Percentiles rank a stretch among this genome's conserved stretches.
Evolutionary conservation across 768 basidiomycete species (phyloP).

Genomic region (Clitopilus hobsonii): DNA sequence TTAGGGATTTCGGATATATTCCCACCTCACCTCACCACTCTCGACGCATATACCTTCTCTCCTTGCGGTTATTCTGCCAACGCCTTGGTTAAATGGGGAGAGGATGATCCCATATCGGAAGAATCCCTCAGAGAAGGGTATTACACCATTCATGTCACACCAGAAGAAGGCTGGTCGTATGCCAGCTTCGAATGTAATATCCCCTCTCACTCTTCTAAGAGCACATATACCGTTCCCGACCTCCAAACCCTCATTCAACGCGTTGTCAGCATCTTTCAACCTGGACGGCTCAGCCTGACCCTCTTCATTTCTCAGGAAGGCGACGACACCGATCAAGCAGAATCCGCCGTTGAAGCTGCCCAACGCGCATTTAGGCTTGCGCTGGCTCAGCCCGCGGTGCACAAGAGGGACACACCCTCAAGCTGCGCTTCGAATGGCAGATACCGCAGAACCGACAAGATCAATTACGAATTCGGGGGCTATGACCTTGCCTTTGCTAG

Average conservation of each 20-base stretch:
- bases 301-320: slow-evolving; percentile 79
- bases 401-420: slow-evolving; percentile 1
- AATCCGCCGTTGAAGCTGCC: slow-evolving; percentile 61
- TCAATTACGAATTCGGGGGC: slow-evolving; percentile 95
- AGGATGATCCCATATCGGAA: slow-evolving; percentile 14
- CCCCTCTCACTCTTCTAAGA: slow-evolving; percentile 38
- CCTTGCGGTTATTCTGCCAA: slow-evolving; percentile 98
- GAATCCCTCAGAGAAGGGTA: slow-evolving; percentile 72
- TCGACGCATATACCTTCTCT: slow-evolving; percentile 91
- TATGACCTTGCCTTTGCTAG: slow-evolving; percentile 89
- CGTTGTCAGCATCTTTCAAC: slow-evolving; percentile 91
- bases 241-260: slow-evolving; percentile 78
- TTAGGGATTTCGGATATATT: slow-evolving; percentile 84
- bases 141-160: slow-evolving; percentile 98
- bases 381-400: slow-evolving; percentile 31
- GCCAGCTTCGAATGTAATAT: slow-evolving; percentile 99
- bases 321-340: slow-evolving; percentile 40
- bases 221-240: slow-evolving; percentile 50
- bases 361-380: slow-evolving; percentile 73
- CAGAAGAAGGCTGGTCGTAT: slow-evolving; percentile 97
- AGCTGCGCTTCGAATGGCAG: slow-evolving; percentile 11
- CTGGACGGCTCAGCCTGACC: slow-evolving; percentile 79
- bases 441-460: slow-evolving; percentile 91
- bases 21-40: slow-evolving; percentile 67
- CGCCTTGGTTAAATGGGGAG: slow-evolving; percentile 70